These are phyloP conservation scores for Arthrobotrys megalospora DNA, from an alignment of 2,329 filamentous ascomycete species.

Conservation along the genomic window DNA sequence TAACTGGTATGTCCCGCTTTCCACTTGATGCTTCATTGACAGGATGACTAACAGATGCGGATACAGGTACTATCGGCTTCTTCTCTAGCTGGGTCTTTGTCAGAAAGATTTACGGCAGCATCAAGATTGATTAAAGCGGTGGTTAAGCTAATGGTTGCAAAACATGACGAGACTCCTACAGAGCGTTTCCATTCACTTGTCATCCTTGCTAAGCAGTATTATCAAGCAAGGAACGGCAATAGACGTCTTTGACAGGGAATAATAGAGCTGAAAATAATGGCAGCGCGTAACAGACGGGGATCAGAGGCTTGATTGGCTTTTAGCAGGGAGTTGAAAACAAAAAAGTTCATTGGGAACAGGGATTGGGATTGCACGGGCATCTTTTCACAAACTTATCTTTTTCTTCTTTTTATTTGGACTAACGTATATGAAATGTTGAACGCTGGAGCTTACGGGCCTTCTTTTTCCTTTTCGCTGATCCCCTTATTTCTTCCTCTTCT, in stretches of 20 bases:
- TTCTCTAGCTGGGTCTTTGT: constrained; percentile 96
- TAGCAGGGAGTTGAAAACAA: constrained; percentile 30
- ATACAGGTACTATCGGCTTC: constrained; percentile 91
- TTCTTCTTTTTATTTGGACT: constrained; percentile 5
- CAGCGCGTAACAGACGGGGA: not conserved
- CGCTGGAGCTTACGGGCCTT: not conserved
- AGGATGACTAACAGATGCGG: not conserved
- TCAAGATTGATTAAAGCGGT: constrained; percentile 86
- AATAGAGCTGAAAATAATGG: constrained; percentile 17
- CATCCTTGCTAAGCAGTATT: not conserved
- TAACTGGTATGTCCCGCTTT: constrained; percentile 80
- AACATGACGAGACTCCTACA: not conserved
- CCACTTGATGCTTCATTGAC: not conserved
- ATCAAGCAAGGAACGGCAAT: not conserved
- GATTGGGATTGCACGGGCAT: constrained; percentile 19
- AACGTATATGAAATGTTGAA: constrained; percentile 31
- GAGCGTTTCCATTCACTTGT: not conserved
- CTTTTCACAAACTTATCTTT: constrained; percentile 7
- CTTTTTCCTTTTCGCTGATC: not conserved
- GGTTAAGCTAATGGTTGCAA: not conserved
- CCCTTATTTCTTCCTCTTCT: not conserved
- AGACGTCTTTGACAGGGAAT: not conserved
- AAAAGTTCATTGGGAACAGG: constrained; percentile 7
- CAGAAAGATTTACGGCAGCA: constrained; percentile 93
- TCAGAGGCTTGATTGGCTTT: constrained; percentile 10